These are phyloP conservation scores for Neurospora sp. DNA, from an alignment of 495 filamentous ascomycete genomes.

Conservation along the genomic window DNA sequence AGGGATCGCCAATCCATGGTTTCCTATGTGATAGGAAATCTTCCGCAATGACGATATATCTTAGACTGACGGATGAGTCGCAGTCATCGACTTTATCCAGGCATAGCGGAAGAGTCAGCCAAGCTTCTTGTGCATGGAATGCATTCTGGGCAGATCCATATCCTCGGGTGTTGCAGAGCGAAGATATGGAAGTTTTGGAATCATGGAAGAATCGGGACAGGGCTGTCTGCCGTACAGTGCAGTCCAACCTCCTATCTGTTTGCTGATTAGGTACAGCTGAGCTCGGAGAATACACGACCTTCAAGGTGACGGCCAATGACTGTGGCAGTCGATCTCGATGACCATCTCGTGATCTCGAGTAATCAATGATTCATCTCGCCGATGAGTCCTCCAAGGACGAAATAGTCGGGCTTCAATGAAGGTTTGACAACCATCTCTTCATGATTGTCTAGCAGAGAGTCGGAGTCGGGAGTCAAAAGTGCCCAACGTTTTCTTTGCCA, in stretches of 20 bases:
- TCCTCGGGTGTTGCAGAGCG: neutral
- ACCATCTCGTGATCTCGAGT: neutral
- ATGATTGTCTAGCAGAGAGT: neutral
- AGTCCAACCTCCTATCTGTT: neutral
- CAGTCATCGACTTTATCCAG: neutral
- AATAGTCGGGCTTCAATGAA: neutral
- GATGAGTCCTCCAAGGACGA: neutral
- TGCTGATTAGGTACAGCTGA: neutral
- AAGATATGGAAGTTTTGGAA: neutral
- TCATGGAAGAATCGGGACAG: neutral
- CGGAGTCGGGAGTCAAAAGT: neutral
- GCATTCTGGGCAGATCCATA: neutral
- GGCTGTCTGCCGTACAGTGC: neutral
- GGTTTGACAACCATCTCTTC: neutral
- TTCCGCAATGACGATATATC: too few species aligned
- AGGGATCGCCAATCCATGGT: neutral
- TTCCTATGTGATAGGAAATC: too few species aligned
- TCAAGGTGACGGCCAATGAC: neutral
- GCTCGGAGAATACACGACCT: neutral
- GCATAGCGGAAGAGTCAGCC: neutral
- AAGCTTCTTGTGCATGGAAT: neutral
- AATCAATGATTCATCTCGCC: neutral
- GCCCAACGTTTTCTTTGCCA: constrained; percentile 3
- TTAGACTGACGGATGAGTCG: too few species aligned
- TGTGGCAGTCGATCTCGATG: neutral